Evolutionary conservation across 1,139 yeast genomes (phyloP), one percentile per base, ranked within the genome.

Genomic region (Pichia inconspicua): DNA sequence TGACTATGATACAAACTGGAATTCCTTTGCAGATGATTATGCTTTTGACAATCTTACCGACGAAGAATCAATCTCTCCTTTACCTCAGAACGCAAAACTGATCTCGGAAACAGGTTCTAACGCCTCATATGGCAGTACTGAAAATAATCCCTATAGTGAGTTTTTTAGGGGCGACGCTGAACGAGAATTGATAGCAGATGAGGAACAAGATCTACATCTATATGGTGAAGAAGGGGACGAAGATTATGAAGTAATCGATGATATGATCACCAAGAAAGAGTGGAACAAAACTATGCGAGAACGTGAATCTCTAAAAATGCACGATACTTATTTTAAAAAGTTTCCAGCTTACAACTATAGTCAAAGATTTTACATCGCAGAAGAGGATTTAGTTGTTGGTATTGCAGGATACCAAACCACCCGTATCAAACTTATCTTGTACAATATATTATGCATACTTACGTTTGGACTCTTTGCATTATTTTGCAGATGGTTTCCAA

Each of bases 301-400:
- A 35, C 44, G 55, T 28, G 56, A 53, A 37, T 48, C 51, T 11
- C 12, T 57, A 19, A 49, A 49, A 34, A 49, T 67, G 35, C 78
- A 60, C 41, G 64, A 60, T 42, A 70, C 70, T 41, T 71, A 72
- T 55, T 72, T 67, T 53, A 64, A 70, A 12, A 63, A 67, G 15
- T 70, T 63, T 57, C 78, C 75, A 10, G 72, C 79, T 8, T 69
- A 54, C 17, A 68, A 72, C 55, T 71, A 68, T 46, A 74, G 73
- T 57, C 98, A 92, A 66, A 73, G 97, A 47, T 88, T 85, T 63
- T 92, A 92, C 64, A 78, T 94, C 54, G 92, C 96, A 0, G 97
- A 94, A 64, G 98, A 92, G 62, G 99, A 92, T 67, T 70, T 92
- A 61, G 92, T 90, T 19, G 77, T 94, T 51, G 96, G 95, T 53